A percentile compares a stretch with the other conserved stretches of the same genome.
phyloP scores from a whole-genome alignment of 208 protist species.

The Leishmania tarentolae region DNA sequence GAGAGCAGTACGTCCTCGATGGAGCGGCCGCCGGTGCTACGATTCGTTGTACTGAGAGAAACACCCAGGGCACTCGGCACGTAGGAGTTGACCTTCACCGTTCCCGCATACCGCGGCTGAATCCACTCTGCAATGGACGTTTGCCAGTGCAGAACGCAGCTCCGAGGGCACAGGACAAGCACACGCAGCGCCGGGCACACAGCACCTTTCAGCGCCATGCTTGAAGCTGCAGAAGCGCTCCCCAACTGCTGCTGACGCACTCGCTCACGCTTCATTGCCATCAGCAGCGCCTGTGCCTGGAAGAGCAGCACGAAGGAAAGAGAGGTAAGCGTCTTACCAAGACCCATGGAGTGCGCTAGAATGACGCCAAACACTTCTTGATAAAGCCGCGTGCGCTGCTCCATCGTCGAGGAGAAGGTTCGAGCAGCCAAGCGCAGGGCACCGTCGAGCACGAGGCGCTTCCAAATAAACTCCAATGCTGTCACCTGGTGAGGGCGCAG shows the following conservation, averaged over 20 bases:
- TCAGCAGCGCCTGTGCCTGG: constrained; percentile 51
- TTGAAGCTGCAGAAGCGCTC: background rate
- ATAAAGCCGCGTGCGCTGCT: constrained; percentile 50
- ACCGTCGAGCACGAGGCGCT: constrained; percentile 69
- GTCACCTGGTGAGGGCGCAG: constrained; percentile 73
- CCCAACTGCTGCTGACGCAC: constrained; percentile 12
- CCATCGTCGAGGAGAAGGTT: constrained; percentile 36
- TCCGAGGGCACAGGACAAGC: constrained; percentile 75
- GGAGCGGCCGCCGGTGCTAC: constrained; percentile 2
- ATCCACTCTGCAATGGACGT: constrained; percentile 63
- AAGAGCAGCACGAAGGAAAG: constrained; percentile 74
- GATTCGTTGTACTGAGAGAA: constrained; percentile 6
- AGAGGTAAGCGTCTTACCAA: constrained; percentile 86
- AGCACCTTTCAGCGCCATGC: constrained; percentile 8
- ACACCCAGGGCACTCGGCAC: constrained; percentile 43
- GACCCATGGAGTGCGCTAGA: constrained; percentile 89
- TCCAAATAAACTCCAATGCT: constrained; percentile 81
- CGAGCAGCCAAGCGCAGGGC: constrained; percentile 43
- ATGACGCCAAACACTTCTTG: constrained; percentile 74
- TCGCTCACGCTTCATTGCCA: constrained; percentile 38
- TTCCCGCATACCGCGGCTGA: constrained; percentile 44
- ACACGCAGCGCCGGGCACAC: constrained; percentile 52
- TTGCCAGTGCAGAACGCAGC: constrained; percentile 76
- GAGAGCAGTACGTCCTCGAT: constrained; percentile 35
- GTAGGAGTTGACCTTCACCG: constrained; percentile 39